These are phyloP conservation scores for Mortierella sp. DNA, from an alignment of 371 early-diverging fungal species.

Conservation along the genomic window DNA sequence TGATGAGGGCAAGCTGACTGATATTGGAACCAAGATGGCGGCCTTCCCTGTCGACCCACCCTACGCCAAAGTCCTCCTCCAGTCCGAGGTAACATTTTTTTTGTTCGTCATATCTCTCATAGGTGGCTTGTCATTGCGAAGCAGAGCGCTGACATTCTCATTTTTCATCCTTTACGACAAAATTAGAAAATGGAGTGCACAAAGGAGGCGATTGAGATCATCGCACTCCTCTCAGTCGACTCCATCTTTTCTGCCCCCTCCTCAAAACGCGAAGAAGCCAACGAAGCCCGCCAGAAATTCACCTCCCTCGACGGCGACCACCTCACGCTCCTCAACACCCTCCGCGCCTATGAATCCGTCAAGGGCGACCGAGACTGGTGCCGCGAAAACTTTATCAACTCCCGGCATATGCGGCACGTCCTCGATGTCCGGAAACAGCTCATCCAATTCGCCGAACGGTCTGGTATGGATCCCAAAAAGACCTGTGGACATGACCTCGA, in stretches of 20 bases:
- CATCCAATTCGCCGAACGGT: conserved; percentile 77
- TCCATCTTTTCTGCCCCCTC: conserved; percentile 88
- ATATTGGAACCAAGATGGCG: conserved; percentile 90
- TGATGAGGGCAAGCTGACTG: conserved; percentile 84
- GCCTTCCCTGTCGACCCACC: conserved; percentile 96
- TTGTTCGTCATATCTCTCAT: neutral
- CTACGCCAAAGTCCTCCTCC: conserved; percentile 91
- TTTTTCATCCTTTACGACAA: neutral
- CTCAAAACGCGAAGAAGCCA: conserved; percentile 89
- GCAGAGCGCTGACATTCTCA: neutral
- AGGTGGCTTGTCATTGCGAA: neutral
- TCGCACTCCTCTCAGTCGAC: conserved; percentile 93
- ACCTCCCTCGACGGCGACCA: conserved; percentile 91
- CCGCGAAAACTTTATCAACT: conserved; percentile 89
- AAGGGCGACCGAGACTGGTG: conserved; percentile 91
- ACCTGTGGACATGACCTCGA: conserved; percentile 83
- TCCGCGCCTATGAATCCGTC: conserved; percentile 82
- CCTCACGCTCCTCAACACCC: conserved; percentile 85
- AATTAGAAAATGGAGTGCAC: conserved; percentile 77
- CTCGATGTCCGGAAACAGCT: conserved; percentile 92
- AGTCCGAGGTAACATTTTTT: conserved; percentile 57
- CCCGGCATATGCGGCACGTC: conserved; percentile 87
- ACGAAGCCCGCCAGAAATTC: conserved; percentile 83
- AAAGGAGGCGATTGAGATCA: conserved; percentile 88
- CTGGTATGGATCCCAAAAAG: conserved; percentile 72